Evolutionary conservation across 2,329 filamentous ascomycete species (phyloP), one percentile per base, ranked within the genome.

Genomic region (Calonectria montana): DNA sequence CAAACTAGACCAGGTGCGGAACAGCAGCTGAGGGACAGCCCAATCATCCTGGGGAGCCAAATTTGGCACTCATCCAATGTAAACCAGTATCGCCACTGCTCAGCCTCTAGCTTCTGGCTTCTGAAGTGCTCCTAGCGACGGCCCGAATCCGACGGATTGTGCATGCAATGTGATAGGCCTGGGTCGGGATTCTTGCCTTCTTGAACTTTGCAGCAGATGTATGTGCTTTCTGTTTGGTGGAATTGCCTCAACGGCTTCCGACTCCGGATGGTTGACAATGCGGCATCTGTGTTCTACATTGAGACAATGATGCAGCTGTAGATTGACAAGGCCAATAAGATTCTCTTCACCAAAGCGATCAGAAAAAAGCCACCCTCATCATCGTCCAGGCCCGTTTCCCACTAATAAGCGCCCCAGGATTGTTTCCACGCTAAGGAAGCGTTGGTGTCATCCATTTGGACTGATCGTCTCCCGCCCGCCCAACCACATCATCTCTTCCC

Each of bases 391-490:
- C 35, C 35, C 21, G n/a, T 21, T 41, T 43, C 57, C 15, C 57
- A 61, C 35, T 29, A 61, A 43, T 16, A 61, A 61, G 21, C 21
- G 37, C 57, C 25, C 21, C 57, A 43, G 57, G 57, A 21, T 23
- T 61, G 53, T 45, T 13, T 16, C 31, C 4, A 39, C 53, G 65
- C 65, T 55, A 67, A 67, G 65, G 6, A 67, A 15, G 27, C 53
- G 21, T 13, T 21, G 37, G 41, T 23, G 65, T 61, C 65, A 67
- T 50, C 62, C 53, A 37, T 23, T 15, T 35, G 25, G 50, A 48
- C 23, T 6, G 65, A 67, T 67, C 41, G 65, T 67, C 65, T 41
- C 65, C 55, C 43, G 48, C 50, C 41, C 50, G 50, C 65, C 65
- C 65, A 61, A 61, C 65, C 65, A 67, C 10, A 41, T 48, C 35